Percentiles rank a stretch among this genome's conserved stretches.
Evolutionary conservation across 1,139 yeast genomes (phyloP).

Genomic region (Geotrichum reessii): DNA sequence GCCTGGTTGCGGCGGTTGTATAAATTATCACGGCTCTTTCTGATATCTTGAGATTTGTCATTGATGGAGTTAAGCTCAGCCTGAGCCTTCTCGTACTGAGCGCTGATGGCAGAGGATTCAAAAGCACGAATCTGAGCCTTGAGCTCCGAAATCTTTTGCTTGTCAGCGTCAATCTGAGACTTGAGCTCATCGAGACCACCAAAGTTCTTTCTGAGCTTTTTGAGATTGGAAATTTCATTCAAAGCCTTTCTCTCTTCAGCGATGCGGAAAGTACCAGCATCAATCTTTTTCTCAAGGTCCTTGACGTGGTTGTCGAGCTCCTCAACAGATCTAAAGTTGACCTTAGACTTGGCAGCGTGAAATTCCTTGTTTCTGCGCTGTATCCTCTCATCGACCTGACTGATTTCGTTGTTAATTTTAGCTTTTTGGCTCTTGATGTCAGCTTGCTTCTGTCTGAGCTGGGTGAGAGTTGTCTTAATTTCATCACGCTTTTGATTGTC

Average conservation of each 20-base stretch:
- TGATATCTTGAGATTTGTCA: conserved; percentile 55
- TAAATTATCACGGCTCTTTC: conserved; percentile 60
- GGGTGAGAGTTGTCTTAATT: conserved; percentile 60
- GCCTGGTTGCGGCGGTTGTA: conserved; percentile 63
- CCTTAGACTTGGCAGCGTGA: conserved; percentile 61
- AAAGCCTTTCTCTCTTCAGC: conserved; percentile 87
- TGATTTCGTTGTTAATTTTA: conserved; percentile 64
- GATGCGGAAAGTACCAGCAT: conserved; percentile 77
- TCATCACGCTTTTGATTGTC: conserved; percentile 51
- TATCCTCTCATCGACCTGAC: conserved; percentile 60
- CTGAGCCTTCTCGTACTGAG: conserved; percentile 52
- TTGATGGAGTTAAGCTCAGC: conserved; percentile 56
- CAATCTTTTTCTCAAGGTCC: conserved; percentile 58
- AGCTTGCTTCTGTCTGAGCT: conserved; percentile 61
- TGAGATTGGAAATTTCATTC: conserved; percentile 78
- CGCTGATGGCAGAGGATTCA: conserved; percentile 57
- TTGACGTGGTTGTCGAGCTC: conserved; percentile 57
- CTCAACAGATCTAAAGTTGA: conserved; percentile 61
- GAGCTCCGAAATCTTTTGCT: conserved; percentile 67
- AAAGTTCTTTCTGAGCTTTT: conserved; percentile 78
- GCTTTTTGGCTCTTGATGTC: conserved; percentile 66
- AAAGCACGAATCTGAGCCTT: conserved; percentile 60
- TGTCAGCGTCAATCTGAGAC: conserved; percentile 73
- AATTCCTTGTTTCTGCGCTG: conserved; percentile 76
- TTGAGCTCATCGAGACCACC: conserved; percentile 69